phyloP scores from a whole-genome alignment of 2,329 filamentous ascomycete genomes.

The Aspergillus sp. region DNA sequence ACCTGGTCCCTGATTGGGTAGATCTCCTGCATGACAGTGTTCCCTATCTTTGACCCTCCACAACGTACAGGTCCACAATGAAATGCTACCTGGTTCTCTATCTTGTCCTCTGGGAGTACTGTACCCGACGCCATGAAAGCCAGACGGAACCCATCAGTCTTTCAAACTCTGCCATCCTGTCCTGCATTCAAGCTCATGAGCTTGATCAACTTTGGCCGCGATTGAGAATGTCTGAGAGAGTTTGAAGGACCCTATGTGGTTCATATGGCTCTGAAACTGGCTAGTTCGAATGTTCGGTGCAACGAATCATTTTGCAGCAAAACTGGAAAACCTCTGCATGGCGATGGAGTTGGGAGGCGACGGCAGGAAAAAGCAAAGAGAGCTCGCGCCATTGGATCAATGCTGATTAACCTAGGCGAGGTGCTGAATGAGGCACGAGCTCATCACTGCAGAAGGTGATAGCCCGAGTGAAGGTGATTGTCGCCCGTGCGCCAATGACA shows the following conservation, averaged over 20 bases:
- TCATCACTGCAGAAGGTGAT: conserved; percentile 24
- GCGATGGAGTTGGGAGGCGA: conserved; percentile 1
- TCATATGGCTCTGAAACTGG: not conserved
- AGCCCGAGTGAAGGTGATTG: conserved; percentile 23
- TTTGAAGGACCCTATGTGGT: not conserved
- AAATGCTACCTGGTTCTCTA: not conserved
- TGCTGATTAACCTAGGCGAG: conserved; percentile 20
- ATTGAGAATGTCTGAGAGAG: not conserved
- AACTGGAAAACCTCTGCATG: conserved; percentile 1
- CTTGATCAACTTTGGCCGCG: not conserved
- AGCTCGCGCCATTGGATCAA: conserved; percentile 20
- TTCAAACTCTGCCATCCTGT: not conserved
- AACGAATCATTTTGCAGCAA: not conserved
- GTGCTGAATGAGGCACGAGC: conserved; percentile 26
- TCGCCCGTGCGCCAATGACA: conserved; percentile 28
- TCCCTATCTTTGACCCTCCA: not conserved
- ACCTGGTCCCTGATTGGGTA: not conserved
- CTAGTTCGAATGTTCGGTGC: not conserved
- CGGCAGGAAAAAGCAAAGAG: conserved; percentile 13
- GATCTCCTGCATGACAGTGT: conserved; percentile 1
- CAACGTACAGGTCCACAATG: not conserved
- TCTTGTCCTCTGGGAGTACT: not conserved
- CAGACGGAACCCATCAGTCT: not conserved
- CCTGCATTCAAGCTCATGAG: not conserved
- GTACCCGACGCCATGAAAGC: not conserved